These are phyloP conservation scores for Suillus sp. DNA, from an alignment of 768 basidiomycete species.

Conservation along the genomic window DNA sequence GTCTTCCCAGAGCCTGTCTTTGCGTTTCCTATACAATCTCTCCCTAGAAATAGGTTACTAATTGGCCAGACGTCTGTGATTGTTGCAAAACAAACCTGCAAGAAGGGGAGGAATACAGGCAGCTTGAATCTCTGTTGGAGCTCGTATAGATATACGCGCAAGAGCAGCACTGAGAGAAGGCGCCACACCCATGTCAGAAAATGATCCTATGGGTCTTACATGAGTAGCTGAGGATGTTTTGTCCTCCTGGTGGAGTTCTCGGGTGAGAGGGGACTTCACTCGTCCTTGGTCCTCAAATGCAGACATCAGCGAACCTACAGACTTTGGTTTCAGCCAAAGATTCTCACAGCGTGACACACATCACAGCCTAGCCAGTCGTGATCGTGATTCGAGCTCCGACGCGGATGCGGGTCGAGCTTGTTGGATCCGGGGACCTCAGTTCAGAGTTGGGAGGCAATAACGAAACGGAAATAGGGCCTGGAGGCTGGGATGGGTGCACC, in stretches of 20 bases:
- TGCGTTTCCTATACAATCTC: constrained; percentile 96
- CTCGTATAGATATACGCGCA: constrained; percentile 78
- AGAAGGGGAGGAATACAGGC: constrained; percentile 91
- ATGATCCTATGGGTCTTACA: constrained; percentile 37
- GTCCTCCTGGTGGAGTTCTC: constrained; percentile 15
- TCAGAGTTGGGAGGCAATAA: background rate
- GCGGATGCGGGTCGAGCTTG: too few relatives aligned
- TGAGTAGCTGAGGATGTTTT: constrained; percentile 26
- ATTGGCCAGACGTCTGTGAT: background rate
- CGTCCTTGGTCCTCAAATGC: background rate
- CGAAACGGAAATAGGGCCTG: background rate
- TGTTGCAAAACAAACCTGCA: constrained; percentile 48
- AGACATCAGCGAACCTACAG: too few relatives aligned
- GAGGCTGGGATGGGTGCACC: background rate
- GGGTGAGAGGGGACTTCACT: background rate
- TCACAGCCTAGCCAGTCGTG: too few relatives aligned
- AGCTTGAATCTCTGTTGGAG: constrained; percentile 85
- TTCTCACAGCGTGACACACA: too few relatives aligned
- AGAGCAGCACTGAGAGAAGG: constrained; percentile 63
- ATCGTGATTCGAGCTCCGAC: too few relatives aligned
- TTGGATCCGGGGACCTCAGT: background rate
- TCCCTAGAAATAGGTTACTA: constrained; percentile 50
- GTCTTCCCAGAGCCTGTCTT: constrained; percentile 99
- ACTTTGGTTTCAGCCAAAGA: too few relatives aligned
- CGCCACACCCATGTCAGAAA: constrained; percentile 62